These are phyloP conservation scores for Pythium graminicola DNA, from an alignment of 352 stramenopile species.

Conservation along the genomic window DNA sequence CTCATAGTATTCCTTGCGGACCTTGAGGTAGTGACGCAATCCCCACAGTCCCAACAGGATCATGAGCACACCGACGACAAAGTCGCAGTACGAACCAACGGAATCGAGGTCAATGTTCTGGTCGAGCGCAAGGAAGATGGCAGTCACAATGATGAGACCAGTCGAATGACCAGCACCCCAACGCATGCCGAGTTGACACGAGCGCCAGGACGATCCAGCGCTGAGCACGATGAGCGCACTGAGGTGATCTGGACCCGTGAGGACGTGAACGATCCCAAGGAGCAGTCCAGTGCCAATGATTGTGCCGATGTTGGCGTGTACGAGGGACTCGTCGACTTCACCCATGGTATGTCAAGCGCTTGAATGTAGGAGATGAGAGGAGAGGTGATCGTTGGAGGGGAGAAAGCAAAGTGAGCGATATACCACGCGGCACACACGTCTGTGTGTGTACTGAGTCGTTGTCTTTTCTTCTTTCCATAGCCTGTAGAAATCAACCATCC, in stretches of 20 bases:
- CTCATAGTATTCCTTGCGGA: conserved; percentile 31
- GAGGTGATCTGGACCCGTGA: conserved; percentile 81
- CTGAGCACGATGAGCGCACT: conserved; percentile 80
- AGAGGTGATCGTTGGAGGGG: background rate
- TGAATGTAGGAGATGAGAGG: background rate
- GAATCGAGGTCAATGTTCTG: conserved; percentile 34
- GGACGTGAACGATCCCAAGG: conserved; percentile 47
- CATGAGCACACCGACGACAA: conserved; percentile 57
- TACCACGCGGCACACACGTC: background rate
- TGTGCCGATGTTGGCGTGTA: conserved; percentile 26
- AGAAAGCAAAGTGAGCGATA: conserved; percentile 8
- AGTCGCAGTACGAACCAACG: conserved; percentile 45
- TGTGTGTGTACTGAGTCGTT: background rate
- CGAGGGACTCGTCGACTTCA: conserved; percentile 30
- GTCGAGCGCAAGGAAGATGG: conserved; percentile 48
- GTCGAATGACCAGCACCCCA: conserved; percentile 82
- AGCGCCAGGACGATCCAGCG: conserved; percentile 58
- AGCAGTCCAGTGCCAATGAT: conserved; percentile 49
- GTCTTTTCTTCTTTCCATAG: background rate
- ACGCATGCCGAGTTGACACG: conserved; percentile 72
- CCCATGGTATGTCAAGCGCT: conserved; percentile 23
- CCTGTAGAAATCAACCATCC: background rate
- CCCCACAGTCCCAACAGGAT: conserved; percentile 39
- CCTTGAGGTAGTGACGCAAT: conserved; percentile 33
- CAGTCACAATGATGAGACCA: conserved; percentile 64